These are phyloP conservation scores for Aspergillus quadricinctus DNA, from an alignment of 2,329 filamentous ascomycete genomes.

Conservation along the genomic window DNA sequence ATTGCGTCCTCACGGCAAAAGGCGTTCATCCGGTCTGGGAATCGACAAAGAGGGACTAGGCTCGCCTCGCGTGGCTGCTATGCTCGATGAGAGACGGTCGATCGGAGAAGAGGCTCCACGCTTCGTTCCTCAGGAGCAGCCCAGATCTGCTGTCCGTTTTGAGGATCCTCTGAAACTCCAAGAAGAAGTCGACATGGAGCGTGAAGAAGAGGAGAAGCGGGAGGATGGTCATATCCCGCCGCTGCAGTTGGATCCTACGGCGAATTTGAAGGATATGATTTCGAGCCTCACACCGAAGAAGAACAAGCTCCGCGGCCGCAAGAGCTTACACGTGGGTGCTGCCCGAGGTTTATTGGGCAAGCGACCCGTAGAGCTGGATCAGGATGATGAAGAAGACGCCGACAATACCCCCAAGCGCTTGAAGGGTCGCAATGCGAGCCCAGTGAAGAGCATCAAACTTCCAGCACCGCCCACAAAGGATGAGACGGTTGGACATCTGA, in stretches of 20 bases:
- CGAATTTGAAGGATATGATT: conserved; percentile 72
- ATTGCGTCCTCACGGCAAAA: conserved; percentile 54
- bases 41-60: conserved; percentile 67
- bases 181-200: conserved; percentile 59
- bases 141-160: conserved; percentile 54
- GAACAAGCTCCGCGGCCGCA: conserved; percentile 61
- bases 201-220: conserved; percentile 56
- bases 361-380: conserved; percentile 66
- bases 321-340: conserved; percentile 72
- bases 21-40: conserved; percentile 63
- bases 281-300: conserved; percentile 73
- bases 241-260: conserved; percentile 55
- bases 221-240: conserved; percentile 52
- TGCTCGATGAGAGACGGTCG: conserved; percentile 67
- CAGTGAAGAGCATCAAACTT: conserved; percentile 69
- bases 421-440: conserved; percentile 67
- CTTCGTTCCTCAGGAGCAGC: conserved; percentile 54
- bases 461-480: conserved; percentile 65
- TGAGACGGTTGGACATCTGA: conserved; percentile 59
- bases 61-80: conserved; percentile 67
- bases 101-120: conserved; percentile 62
- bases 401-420: conserved; percentile 60
- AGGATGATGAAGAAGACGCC: conserved; percentile 55
- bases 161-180: conserved; percentile 61
- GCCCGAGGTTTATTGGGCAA: conserved; percentile 71